A percentile compares a stretch with the other conserved stretches of the same genome.
These are phyloP conservation scores for Rhododendron simsii DNA, from an alignment of 148 eudicot genomes.

Conservation along the genomic window DNA sequence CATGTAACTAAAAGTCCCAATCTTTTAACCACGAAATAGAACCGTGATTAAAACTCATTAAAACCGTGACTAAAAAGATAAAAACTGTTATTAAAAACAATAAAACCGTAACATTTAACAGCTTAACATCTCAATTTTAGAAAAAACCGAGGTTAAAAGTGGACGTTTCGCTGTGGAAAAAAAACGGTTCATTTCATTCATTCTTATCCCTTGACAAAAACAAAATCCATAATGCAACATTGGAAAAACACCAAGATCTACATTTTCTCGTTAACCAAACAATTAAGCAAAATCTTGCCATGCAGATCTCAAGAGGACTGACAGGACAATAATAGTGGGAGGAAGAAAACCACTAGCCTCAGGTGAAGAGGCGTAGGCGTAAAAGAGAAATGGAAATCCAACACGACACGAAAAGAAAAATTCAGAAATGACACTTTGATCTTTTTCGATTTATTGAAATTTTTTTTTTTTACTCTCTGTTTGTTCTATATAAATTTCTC, in stretches of 20 bases:
- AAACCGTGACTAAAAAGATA: too few relatives aligned
- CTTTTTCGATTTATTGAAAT: too few relatives aligned
- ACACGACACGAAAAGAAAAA: background rate
- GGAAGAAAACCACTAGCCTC: background rate
- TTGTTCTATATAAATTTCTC: too few relatives aligned
- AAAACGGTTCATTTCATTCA: background rate
- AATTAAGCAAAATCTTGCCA: background rate
- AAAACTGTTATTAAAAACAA: too few relatives aligned
- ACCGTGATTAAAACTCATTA: too few relatives aligned
- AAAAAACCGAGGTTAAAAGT: too few relatives aligned
- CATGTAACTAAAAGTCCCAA: too few relatives aligned
- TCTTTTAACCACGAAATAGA: too few relatives aligned
- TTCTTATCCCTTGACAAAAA: background rate
- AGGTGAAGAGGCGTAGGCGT: background rate
- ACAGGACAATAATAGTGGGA: background rate
- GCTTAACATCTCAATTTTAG: too few relatives aligned
- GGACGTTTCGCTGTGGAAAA: too few relatives aligned
- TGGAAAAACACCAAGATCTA: background rate
- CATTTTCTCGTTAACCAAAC: background rate
- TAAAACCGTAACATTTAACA: too few relatives aligned
- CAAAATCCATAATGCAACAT: background rate
- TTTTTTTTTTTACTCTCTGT: too few relatives aligned
- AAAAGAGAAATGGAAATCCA: background rate
- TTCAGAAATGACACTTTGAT: background rate
- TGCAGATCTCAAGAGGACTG: background rate